Conservation (phyloP, 495 filamentous ascomycete species). For the Pseudomonodictys pantanalensis region DNA sequence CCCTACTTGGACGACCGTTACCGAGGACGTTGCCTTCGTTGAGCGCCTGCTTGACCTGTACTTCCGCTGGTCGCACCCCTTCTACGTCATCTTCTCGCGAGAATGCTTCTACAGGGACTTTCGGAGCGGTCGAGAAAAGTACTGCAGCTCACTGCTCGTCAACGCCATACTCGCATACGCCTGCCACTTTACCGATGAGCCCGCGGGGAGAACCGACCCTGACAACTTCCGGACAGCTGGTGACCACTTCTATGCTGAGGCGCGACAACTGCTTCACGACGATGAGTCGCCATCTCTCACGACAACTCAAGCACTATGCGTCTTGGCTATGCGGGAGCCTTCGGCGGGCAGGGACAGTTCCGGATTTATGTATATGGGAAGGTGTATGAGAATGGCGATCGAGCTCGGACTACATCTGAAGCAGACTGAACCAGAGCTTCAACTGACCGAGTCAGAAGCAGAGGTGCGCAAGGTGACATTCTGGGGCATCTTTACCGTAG, state of each 20-base stretch:
- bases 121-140: conserved; percentile 50
- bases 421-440: conserved; percentile 40
- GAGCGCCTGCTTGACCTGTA: conserved; percentile 66
- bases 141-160: conserved; percentile 70
- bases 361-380: conserved; percentile 64
- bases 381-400: conserved; percentile 62
- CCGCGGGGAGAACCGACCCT: conserved; percentile 59
- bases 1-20: conserved; percentile 58
- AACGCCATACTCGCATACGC: conserved; percentile 72
- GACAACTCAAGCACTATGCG: conserved; percentile 71
- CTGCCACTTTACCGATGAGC: conserved; percentile 69
- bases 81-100: conserved; percentile 67
- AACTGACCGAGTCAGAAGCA: conserved; percentile 45
- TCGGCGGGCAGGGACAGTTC: conserved; percentile 52
- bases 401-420: conserved; percentile 63
- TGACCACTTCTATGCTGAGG: conserved; percentile 69
- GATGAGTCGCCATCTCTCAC: conserved; percentile 62
- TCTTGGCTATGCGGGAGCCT: conserved; percentile 55
- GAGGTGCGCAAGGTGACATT: conserved; percentile 67
- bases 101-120: conserved; percentile 71
- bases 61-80: conserved; percentile 80
- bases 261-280: conserved; percentile 56
- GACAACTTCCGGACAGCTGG: conserved; percentile 63
- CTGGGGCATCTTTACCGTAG: conserved; percentile 67
- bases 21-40: conserved; percentile 55